A percentile compares a stretch with the other conserved stretches of the same genome.
Conservation (phyloP, 495 filamentous ascomycete species). For the Chlorociboria aeruginascens region DNA sequence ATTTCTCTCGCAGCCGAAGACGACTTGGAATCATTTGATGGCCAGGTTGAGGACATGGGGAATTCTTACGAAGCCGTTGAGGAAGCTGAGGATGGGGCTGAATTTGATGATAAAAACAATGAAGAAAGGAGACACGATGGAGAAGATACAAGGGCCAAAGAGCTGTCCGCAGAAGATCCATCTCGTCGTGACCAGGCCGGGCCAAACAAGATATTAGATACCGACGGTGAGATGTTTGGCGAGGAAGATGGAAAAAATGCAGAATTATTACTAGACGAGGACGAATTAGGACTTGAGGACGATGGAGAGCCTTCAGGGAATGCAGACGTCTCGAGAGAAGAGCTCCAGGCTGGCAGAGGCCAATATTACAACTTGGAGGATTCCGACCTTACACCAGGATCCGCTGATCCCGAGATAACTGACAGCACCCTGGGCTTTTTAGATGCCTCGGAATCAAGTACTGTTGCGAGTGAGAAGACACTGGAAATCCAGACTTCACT, state of each 20-base stretch:
- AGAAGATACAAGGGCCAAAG: background rate
- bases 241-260: background rate
- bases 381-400: no score
- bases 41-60: background rate
- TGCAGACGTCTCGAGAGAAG: no score
- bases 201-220: background rate
- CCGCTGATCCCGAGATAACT: no score
- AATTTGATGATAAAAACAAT: conserved; percentile 7
- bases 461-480: background rate
- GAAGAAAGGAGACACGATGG: background rate
- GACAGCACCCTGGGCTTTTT: background rate
- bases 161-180: background rate
- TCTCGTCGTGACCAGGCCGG: no score
- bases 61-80: background rate
- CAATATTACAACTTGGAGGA: background rate
- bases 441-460: background rate
- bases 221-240: background rate
- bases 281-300: background rate
- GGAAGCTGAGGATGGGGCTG: background rate
- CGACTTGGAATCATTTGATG: background rate
- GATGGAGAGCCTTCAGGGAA: background rate
- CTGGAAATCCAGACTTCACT: background rate
- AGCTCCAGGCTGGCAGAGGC: no score
- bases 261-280: background rate
- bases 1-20: conserved; percentile 3